phyloP scores from a whole-genome alignment of 1,284 basidiomycete genomes.

The Heterobasidion parviporum region DNA sequence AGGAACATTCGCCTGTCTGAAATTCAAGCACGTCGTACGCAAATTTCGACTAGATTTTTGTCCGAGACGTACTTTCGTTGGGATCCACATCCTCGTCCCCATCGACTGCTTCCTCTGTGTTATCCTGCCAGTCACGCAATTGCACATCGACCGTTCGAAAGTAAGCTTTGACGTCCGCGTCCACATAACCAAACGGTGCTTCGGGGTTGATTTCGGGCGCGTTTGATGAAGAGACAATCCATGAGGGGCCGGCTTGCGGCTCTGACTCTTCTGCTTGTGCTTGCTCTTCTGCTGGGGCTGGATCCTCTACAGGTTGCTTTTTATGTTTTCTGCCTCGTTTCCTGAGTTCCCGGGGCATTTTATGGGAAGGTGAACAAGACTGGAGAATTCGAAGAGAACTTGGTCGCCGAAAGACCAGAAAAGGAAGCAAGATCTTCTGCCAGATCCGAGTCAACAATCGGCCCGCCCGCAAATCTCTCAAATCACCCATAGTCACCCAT shows the following conservation, averaged over 20 bases:
- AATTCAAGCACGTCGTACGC: neutral
- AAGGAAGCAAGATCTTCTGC: neutral
- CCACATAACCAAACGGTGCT: slow-evolving; percentile 82
- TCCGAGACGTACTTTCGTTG: slow-evolving; percentile 59
- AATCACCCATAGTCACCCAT: neutral
- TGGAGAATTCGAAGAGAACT: slow-evolving; percentile 1
- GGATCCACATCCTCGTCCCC: slow-evolving; percentile 50
- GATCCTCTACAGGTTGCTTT: slow-evolving; percentile 24
- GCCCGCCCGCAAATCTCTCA: neutral
- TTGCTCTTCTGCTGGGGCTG: slow-evolving; percentile 11
- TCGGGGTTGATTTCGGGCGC: slow-evolving; percentile 42
- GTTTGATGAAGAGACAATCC: slow-evolving; percentile 46
- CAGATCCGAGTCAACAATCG: neutral
- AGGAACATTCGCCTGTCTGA: slow-evolving; percentile 80
- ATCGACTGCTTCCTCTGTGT: slow-evolving; percentile 20
- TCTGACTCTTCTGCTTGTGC: neutral
- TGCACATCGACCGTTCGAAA: slow-evolving; percentile 83
- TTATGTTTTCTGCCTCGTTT: slow-evolving; percentile 74
- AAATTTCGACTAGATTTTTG: neutral
- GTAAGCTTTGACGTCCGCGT: slow-evolving; percentile 86
- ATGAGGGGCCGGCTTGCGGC: slow-evolving; percentile 40
- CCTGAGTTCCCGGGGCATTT: slow-evolving; percentile 68
- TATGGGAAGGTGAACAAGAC: neutral
- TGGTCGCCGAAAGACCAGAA: neutral
- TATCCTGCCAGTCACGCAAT: slow-evolving; percentile 77